phyloP scores from a whole-genome alignment of 2,329 filamentous ascomycete species.

The Blastomyces percursus region DNA sequence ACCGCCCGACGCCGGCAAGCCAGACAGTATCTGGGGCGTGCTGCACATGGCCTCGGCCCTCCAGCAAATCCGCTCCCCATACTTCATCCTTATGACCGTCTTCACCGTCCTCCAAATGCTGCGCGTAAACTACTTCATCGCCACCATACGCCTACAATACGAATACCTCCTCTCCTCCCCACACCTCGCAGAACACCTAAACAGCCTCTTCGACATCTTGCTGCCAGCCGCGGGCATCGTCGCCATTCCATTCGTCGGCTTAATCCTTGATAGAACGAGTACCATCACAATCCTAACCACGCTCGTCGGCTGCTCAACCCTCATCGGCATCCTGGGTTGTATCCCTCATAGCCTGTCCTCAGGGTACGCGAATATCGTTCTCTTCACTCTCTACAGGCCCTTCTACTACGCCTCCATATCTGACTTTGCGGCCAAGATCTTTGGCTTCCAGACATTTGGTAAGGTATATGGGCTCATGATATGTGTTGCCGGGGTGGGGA shows the following conservation, averaged over 20 bases:
- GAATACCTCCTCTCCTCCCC: slow-evolving; percentile 58
- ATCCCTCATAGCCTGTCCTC: slow-evolving; percentile 57
- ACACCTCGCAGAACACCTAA: slow-evolving; percentile 55
- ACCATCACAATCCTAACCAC: slow-evolving; percentile 59
- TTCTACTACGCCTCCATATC: slow-evolving; percentile 87
- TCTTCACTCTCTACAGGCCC: slow-evolving; percentile 81
- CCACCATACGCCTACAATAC: slow-evolving; percentile 73
- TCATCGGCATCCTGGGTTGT: slow-evolving; percentile 65
- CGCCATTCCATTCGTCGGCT: slow-evolving; percentile 73
- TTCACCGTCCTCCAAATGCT: slow-evolving; percentile 67
- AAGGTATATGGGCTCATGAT: slow-evolving; percentile 87
- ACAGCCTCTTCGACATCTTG: slow-evolving; percentile 73
- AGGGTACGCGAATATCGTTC: slow-evolving; percentile 59
- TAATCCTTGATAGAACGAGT: slow-evolving; percentile 64
- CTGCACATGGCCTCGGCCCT: slow-evolving; percentile 62
- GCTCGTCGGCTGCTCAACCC: slow-evolving; percentile 60
- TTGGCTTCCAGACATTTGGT: slow-evolving; percentile 83
- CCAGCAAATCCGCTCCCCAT: slow-evolving; percentile 66
- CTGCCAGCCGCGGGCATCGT: slow-evolving; percentile 70
- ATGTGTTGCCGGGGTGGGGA: slow-evolving; percentile 69
- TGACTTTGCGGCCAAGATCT: slow-evolving; percentile 84
- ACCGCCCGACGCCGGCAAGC: slow-evolving; percentile 43
- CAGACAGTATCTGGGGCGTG: slow-evolving; percentile 68
- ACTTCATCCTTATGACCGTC: slow-evolving; percentile 71
- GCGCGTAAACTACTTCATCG: slow-evolving; percentile 80